Percentiles rank a stretch among this genome's conserved stretches.
These are phyloP conservation scores for Hypocrella siamensis DNA, from an alignment of 2,329 filamentous ascomycete species.

Conservation along the genomic window DNA sequence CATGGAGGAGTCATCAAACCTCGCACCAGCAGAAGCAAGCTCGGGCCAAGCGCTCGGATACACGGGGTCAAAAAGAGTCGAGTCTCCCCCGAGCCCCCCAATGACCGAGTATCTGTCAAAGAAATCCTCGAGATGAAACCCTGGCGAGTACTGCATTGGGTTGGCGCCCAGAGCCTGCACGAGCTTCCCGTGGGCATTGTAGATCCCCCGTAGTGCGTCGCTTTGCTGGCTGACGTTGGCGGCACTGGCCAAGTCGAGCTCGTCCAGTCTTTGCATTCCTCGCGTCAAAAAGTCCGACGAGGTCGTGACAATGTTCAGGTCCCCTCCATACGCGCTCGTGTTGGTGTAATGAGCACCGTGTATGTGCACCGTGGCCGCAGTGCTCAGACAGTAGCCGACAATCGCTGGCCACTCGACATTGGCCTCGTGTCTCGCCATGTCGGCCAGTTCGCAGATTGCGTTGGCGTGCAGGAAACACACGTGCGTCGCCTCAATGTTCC, in stretches of 20 bases:
- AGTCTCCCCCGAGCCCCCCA: conserved; percentile 39
- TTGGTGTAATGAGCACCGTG: conserved; percentile 69
- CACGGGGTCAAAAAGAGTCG: conserved; percentile 53
- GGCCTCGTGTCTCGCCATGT: conserved; percentile 58
- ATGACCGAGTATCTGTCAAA: conserved; percentile 61
- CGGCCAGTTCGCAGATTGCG: conserved; percentile 68
- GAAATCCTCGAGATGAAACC: conserved; percentile 77
- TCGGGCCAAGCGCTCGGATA: conserved; percentile 53
- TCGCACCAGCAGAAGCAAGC: conserved; percentile 43
- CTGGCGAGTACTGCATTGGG: conserved; percentile 54
- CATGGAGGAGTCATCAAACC: conserved; percentile 32
- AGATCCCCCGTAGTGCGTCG: conserved; percentile 63
- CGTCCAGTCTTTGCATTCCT: conserved; percentile 66
- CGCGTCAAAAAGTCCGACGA: conserved; percentile 56
- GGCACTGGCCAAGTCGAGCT: conserved; percentile 65
- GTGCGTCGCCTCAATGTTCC: conserved; percentile 85
- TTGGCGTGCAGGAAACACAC: conserved; percentile 78
- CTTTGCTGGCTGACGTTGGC: conserved; percentile 65
- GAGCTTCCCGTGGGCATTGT: conserved; percentile 65
- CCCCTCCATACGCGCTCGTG: conserved; percentile 24
- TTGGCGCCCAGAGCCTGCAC: conserved; percentile 55
- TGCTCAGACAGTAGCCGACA: conserved; percentile 74
- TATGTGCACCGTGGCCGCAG: conserved; percentile 75
- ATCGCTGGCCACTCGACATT: conserved; percentile 76
- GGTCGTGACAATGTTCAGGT: conserved; percentile 46